Conservation (phyloP, 2,329 filamentous ascomycete genomes). For the Fusarium verrucosum region DNA sequence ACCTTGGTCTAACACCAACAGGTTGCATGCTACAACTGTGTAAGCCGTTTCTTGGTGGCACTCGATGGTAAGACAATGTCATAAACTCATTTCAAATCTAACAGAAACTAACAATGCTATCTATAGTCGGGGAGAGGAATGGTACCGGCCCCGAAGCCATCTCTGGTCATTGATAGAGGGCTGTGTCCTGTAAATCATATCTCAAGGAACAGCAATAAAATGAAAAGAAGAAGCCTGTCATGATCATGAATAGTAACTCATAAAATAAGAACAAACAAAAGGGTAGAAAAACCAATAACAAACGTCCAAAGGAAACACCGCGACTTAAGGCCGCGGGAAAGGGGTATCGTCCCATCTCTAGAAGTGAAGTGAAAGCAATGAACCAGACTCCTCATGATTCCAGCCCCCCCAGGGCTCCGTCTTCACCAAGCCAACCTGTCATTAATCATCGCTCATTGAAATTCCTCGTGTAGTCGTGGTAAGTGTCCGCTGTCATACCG, state of each 20-base stretch:
- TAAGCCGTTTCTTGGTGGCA: constrained; percentile 84
- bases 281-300: background rate
- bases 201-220: constrained; percentile 12
- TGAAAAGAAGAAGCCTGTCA: background rate
- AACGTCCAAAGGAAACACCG: constrained; percentile 18
- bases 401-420: constrained; percentile 19
- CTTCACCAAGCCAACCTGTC: constrained; percentile 31
- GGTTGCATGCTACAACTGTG: constrained; percentile 82
- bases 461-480: constrained; percentile 15
- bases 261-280: background rate
- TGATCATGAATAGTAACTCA: constrained; percentile 1
- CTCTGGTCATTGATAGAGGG: constrained; percentile 46
- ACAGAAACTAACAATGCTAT: constrained; percentile 41
- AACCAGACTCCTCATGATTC: constrained; percentile 34
- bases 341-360: constrained; percentile 55
- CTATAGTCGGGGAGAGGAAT: constrained; percentile 68
- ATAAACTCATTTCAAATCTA: constrained; percentile 12
- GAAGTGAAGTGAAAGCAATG: constrained; percentile 42
- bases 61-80: constrained; percentile 69
- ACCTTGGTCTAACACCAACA: constrained; percentile 42
- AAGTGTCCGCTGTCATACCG: constrained; percentile 17
- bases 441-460: constrained; percentile 45
- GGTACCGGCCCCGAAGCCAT: constrained; percentile 58
- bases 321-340: constrained; percentile 31
- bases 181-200: constrained; percentile 1